Conservation (phyloP, 2,329 filamentous ascomycete species). For the Neofusicoccum cordaticola region DNA sequence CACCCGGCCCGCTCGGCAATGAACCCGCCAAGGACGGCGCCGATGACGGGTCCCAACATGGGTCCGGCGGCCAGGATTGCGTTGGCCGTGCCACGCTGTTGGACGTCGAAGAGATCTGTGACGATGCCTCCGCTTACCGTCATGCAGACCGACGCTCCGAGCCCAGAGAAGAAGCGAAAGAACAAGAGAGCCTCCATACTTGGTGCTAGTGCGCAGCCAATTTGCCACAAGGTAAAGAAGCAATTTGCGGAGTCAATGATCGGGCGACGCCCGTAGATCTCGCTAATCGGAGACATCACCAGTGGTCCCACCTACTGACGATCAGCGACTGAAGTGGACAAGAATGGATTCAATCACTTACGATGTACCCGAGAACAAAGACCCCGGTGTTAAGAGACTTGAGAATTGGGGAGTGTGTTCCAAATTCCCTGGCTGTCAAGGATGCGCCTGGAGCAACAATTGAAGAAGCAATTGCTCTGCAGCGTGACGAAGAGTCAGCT, state of each 20-base stretch:
- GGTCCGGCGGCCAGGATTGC: conserved; percentile 26
- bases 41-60: conserved; percentile 31
- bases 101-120: conserved; percentile 25
- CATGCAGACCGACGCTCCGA: conserved; percentile 25
- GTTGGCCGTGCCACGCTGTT: conserved; percentile 24
- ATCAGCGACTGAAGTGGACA: no score
- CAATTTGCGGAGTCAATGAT: not conserved
- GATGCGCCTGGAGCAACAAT: no score
- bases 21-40: conserved; percentile 34
- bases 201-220: conserved; percentile 27
- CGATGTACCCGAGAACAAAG: no score
- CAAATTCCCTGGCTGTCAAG: no score
- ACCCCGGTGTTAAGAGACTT: no score
- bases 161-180: conserved; percentile 25
- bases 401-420: no score
- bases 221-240: conserved; percentile 51
- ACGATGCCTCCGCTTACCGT: conserved; percentile 22
- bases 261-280: conserved; percentile 25
- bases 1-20: conserved; percentile 32
- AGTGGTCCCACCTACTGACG: conserved; percentile 23
- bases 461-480: no score
- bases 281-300: conserved; percentile 27
- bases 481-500: no score
- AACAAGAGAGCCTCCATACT: conserved; percentile 25
- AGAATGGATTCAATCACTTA: no score